phyloP scores from a whole-genome alignment of 257 asterid genomes.

The Capsicum pubescens region DNA sequence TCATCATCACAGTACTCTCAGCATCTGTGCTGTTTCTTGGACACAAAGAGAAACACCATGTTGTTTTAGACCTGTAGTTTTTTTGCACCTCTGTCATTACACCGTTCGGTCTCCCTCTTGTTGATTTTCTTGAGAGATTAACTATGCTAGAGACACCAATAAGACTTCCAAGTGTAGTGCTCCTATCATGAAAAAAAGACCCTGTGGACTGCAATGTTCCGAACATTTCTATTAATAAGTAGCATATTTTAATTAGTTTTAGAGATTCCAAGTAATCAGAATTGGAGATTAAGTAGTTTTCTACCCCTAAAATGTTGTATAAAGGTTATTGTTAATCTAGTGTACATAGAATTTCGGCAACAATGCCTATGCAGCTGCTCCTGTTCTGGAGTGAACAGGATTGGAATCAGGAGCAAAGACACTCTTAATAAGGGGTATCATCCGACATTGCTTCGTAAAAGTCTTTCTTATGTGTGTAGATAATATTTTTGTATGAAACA shows the following conservation, averaged over 20 bases:
- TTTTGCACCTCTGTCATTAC: conserved; percentile 36
- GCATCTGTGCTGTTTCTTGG: conserved; percentile 54
- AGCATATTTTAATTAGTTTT: background rate
- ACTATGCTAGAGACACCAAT: conserved; percentile 50
- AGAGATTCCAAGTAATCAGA: background rate
- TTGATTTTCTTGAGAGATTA: conserved; percentile 54
- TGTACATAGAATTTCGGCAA: too few relatives aligned
- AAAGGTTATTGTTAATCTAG: background rate
- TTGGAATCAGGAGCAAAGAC: background rate
- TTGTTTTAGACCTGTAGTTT: conserved; percentile 37
- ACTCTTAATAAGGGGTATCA: background rate
- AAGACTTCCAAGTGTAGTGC: conserved; percentile 58
- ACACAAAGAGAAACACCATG: conserved; percentile 54
- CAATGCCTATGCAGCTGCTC: background rate
- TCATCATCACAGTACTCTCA: conserved; percentile 35
- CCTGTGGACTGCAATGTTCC: conserved; percentile 14
- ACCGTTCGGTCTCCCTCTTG: conserved; percentile 39
- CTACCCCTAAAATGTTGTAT: background rate
- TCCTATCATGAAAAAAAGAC: conserved; percentile 54
- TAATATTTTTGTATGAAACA: background rate
- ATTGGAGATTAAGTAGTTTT: background rate
- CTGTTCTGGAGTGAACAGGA: background rate
- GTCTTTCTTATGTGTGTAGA: background rate
- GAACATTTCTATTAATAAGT: background rate
- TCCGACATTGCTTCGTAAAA: background rate